Evolutionary conservation across 768 basidiomycete genomes (phyloP).

Genomic region (Psilocybe subaeruginosa): DNA sequence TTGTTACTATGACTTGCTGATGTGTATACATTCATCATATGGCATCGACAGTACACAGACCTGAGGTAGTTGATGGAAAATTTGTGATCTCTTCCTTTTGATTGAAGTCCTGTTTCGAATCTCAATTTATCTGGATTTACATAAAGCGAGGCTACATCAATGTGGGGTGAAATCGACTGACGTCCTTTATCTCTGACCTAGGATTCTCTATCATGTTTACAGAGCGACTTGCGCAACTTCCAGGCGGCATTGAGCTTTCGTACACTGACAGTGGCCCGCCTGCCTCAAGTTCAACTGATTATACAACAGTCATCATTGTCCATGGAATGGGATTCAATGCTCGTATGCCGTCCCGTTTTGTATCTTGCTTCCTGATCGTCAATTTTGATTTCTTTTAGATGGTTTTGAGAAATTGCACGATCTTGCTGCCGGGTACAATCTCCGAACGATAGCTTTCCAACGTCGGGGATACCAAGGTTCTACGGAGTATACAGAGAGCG

Average conservation of each 20-base stretch:
- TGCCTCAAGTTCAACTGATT: not conserved
- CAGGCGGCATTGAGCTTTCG: not conserved
- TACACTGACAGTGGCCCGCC: not conserved
- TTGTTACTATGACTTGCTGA: too few species aligned
- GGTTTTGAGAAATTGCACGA: conserved; percentile 24
- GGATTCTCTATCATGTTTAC: not conserved
- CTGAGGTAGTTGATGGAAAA: too few species aligned
- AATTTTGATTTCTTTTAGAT: conserved; percentile 1
- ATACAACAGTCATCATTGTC: not conserved
- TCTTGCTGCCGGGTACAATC: conserved; percentile 23
- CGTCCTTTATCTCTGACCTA: too few species aligned
- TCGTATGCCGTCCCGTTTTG: not conserved
- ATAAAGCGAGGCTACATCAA: too few species aligned
- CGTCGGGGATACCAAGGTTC: conserved; percentile 38
- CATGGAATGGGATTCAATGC: not conserved
- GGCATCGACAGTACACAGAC: too few species aligned
- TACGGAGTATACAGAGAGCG: conserved; percentile 32
- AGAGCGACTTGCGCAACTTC: not conserved
- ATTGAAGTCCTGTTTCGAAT: too few species aligned
- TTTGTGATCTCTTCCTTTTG: too few species aligned
- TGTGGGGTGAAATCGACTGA: too few species aligned
- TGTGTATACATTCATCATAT: too few species aligned
- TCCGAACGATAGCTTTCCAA: conserved; percentile 32
- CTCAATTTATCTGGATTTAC: too few species aligned
- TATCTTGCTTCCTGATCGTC: not conserved